These are phyloP conservation scores for Caloboletus firmus DNA, from an alignment of 1,284 basidiomycete species.

Conservation along the genomic window DNA sequence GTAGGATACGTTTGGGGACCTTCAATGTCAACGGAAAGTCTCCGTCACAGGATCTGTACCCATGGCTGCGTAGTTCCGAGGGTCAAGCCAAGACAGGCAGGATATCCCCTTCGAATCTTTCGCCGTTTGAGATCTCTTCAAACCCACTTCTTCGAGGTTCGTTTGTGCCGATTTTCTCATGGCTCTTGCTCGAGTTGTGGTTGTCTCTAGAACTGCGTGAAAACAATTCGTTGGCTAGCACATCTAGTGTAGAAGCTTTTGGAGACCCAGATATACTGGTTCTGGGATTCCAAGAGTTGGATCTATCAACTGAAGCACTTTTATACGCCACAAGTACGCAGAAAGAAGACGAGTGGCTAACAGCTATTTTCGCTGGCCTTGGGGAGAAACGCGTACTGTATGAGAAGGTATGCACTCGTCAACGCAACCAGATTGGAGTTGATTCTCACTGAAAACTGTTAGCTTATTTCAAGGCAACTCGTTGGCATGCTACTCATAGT, in stretches of 20 bases:
- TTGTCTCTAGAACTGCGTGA: conserved; percentile 8
- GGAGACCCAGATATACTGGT: conserved; percentile 64
- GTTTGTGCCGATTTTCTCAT: background rate
- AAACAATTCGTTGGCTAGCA: conserved; percentile 22
- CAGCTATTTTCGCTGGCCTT: conserved; percentile 61
- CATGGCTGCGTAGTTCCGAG: conserved; percentile 43
- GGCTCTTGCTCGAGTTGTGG: background rate
- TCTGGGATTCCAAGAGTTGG: conserved; percentile 74
- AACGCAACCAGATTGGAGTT: background rate
- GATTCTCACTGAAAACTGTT: background rate
- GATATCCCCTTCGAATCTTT: conserved; percentile 42
- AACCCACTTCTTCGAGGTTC: conserved; percentile 18
- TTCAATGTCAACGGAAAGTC: conserved; percentile 79
- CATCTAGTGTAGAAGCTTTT: conserved; percentile 16
- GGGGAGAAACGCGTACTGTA: conserved; percentile 65
- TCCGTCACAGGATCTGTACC: conserved; percentile 64
- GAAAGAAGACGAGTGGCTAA: conserved; percentile 68
- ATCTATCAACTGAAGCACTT: conserved; percentile 71
- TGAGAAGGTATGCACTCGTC: conserved; percentile 51
- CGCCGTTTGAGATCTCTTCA: conserved; percentile 32
- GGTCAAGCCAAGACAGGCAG: conserved; percentile 10
- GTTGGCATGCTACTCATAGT: conserved; percentile 74
- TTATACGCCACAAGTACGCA: conserved; percentile 60
- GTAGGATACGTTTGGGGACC: conserved; percentile 65
- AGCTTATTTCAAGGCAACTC: conserved; percentile 73